phyloP scores from a whole-genome alignment of 805 yeast species.

The Starmerella scarabaei region DNA sequence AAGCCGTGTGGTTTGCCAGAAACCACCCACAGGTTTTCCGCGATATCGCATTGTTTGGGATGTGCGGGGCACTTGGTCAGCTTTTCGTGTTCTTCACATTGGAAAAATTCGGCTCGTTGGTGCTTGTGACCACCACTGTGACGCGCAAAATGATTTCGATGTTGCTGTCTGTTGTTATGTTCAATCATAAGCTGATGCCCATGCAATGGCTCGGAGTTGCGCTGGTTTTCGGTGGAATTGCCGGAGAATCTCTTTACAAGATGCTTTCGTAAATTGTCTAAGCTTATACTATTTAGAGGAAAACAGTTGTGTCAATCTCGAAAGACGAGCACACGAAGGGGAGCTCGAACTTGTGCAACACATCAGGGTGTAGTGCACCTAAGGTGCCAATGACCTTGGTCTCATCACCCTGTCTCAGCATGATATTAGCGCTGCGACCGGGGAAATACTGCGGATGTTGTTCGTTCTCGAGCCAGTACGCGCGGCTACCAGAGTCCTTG shows the following conservation, averaged over 20 bases:
- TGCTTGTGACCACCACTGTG: slow-evolving; percentile 83
- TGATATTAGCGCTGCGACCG: slow-evolving; percentile 89
- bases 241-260: slow-evolving; percentile 57
- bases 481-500: slow-evolving; percentile 45
- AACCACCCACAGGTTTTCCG: slow-evolving; percentile 41
- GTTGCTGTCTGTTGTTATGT: slow-evolving; percentile 74
- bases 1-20: slow-evolving; percentile 37
- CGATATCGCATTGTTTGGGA: slow-evolving; percentile 54
- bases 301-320: slow-evolving; percentile 80
- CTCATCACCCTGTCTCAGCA: slow-evolving; percentile 35
- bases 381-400: slow-evolving; percentile 47
- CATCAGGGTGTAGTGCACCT: slow-evolving; percentile 95
- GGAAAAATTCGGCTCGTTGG: slow-evolving; percentile 71
- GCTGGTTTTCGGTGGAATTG: slow-evolving; percentile 76
- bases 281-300: slow-evolving; percentile 24
- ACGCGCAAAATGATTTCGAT: slow-evolving; percentile 94
- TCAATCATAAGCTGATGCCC: slow-evolving; percentile 56
- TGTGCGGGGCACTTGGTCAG: slow-evolving; percentile 85
- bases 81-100: slow-evolving; percentile 80
- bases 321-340: slow-evolving; percentile 88
- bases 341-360: slow-evolving; percentile 69
- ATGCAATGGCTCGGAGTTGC: slow-evolving; percentile 70
- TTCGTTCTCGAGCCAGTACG: slow-evolving; percentile 35
- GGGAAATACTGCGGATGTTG: slow-evolving; percentile 65
- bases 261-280: slow-evolving; percentile 5